A percentile compares a stretch with the other conserved stretches of the same genome.
phyloP scores from a whole-genome alignment of 345 rosid genomes.

The Angophora floribunda region DNA sequence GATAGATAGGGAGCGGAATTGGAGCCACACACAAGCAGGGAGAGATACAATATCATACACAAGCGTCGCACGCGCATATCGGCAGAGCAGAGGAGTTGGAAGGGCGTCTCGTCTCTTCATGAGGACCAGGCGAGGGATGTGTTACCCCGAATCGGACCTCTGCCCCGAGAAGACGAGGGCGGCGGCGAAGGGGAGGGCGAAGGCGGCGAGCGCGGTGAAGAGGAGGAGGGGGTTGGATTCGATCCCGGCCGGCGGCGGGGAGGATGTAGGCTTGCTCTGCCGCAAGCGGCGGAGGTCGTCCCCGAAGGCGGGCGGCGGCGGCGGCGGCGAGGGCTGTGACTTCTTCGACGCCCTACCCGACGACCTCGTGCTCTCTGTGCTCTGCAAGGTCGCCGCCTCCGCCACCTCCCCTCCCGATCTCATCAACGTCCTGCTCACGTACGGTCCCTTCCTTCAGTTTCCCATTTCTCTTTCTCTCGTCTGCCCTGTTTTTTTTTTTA shows the following conservation, averaged over 20 bases:
- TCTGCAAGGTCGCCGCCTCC: conserved; percentile 4
- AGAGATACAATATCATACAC: not conserved
- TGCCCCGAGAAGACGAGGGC: not conserved
- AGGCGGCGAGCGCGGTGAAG: not conserved
- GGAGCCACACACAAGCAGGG: not conserved
- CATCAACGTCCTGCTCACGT: conserved; percentile 16
- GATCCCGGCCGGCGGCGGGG: not conserved
- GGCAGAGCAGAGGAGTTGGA: not conserved
- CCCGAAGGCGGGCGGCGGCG: not conserved
- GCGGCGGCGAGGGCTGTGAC: not conserved
- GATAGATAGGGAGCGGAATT: not conserved
- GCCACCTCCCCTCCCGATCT: conserved; percentile 9
- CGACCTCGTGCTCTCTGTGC: conserved; percentile 12
- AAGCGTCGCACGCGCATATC: not conserved
- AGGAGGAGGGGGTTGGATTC: not conserved
- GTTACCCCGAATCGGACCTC: not conserved
- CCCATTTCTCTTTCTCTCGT: not conserved
- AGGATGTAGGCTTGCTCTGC: not conserved
- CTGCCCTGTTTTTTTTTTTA: not conserved
- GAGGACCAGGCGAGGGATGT: conserved; percentile 9
- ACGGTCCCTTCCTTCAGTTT: not conserved
- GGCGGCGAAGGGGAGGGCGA: not conserved
- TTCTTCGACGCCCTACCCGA: conserved; percentile 14
- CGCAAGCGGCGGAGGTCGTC: not conserved
- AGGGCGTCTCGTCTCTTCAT: not conserved